These are phyloP conservation scores for Hansenula lynferdii DNA, from an alignment of 1,139 yeast species.

Conservation along the genomic window DNA sequence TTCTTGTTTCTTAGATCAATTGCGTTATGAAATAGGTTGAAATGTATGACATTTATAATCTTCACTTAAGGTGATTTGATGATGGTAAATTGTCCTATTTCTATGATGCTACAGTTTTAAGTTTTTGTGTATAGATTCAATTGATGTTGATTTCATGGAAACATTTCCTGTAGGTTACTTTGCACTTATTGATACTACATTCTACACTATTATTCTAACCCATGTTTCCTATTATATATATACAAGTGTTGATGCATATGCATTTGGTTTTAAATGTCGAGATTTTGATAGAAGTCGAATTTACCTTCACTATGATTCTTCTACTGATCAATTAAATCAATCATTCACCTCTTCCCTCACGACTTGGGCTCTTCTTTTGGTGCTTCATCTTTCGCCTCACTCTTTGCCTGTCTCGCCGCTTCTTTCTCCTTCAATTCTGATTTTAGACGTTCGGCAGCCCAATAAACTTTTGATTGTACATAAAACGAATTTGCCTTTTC, in stretches of 20 bases:
- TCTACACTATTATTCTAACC: not conserved
- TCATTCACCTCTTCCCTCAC: not conserved
- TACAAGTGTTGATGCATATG: not conserved
- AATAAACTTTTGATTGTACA: constrained; percentile 83
- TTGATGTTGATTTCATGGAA: not conserved
- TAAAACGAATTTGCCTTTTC: constrained; percentile 95
- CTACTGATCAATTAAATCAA: no score
- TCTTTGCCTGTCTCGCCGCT: constrained; percentile 10
- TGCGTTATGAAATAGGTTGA: constrained; percentile 23
- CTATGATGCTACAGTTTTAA: constrained; percentile 21
- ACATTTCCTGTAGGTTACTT: not conserved
- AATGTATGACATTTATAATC: constrained; percentile 10
- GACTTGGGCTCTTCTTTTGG: not conserved
- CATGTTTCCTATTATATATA: not conserved
- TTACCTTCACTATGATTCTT: no score
- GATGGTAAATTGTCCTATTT: constrained; percentile 20
- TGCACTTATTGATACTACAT: no score
- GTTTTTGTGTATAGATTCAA: not conserved
- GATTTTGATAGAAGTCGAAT: no score
- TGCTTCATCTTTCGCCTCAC: constrained; percentile 3
- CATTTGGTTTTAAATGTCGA: not conserved
- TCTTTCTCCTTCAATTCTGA: constrained; percentile 21
- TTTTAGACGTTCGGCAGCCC: constrained; percentile 43
- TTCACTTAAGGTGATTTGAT: constrained; percentile 17
- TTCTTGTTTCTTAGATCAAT: constrained; percentile 26